These are phyloP conservation scores for Bruguiera gymnorhiza DNA, from an alignment of 345 rosid species.

Conservation along the genomic window DNA sequence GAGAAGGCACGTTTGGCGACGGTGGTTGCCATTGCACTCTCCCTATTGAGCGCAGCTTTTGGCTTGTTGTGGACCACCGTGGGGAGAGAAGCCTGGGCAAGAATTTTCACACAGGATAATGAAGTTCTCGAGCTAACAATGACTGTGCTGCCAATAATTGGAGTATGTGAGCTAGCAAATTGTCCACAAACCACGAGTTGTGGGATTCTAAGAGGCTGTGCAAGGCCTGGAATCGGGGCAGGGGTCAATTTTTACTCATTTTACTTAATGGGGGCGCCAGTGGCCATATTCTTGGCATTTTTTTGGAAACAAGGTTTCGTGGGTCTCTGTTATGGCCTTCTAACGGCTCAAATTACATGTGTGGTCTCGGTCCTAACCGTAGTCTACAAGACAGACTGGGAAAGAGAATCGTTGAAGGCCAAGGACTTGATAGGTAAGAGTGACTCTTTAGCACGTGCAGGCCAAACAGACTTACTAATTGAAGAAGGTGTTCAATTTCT, in stretches of 20 bases:
- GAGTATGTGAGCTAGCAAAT: slow-evolving; percentile 88
- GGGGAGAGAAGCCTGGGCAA: slow-evolving; percentile 67
- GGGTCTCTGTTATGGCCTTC: slow-evolving; percentile 79
- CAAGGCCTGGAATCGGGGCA: slow-evolving; percentile 73
- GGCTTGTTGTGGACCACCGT: slow-evolving; percentile 64
- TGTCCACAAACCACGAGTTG: slow-evolving; percentile 93
- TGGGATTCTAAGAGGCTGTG: slow-evolving; percentile 80
- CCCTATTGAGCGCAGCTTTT: slow-evolving; percentile 43
- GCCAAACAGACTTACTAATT: slow-evolving; percentile 28
- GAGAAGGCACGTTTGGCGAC: slow-evolving; percentile 56
- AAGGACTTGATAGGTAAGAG: slow-evolving; percentile 50
- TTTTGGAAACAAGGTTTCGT: slow-evolving; percentile 51
- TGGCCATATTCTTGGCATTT: slow-evolving; percentile 59
- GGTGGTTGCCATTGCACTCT: slow-evolving; percentile 50
- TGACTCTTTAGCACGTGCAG: slow-evolving; percentile 16
- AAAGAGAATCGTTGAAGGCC: slow-evolving; percentile 57
- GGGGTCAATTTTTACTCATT: slow-evolving; percentile 70
- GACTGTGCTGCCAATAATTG: slow-evolving; percentile 69
- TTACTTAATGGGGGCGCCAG: slow-evolving; percentile 79
- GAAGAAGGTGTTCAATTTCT: slow-evolving; percentile 30
- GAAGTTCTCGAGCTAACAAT: slow-evolving; percentile 52
- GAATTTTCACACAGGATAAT: slow-evolving; percentile 53
- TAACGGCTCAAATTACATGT: slow-evolving; percentile 75
- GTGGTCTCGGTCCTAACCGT: slow-evolving; percentile 51
- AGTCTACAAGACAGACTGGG: slow-evolving; percentile 70